phyloP scores from a whole-genome alignment of 2,329 filamentous ascomycete genomes.

The Neobulgaria alba region DNA sequence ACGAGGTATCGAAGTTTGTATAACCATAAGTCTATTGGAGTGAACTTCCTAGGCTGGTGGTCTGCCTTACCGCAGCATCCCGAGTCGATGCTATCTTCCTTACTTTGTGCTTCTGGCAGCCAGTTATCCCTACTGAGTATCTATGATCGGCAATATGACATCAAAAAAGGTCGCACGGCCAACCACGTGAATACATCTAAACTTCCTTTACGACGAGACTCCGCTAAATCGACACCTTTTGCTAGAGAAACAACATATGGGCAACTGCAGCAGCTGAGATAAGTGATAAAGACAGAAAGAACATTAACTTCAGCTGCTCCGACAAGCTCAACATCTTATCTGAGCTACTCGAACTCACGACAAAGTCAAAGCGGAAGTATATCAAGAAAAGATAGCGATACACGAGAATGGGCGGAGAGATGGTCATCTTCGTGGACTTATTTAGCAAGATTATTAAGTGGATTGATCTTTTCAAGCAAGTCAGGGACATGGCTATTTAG shows the following conservation, averaged over 20 bases:
- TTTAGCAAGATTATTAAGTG: too few relatives aligned
- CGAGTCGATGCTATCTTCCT: not conserved
- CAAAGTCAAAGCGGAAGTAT: slow-evolving; percentile 4
- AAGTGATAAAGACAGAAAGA: slow-evolving; percentile 8
- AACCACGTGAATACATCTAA: not conserved
- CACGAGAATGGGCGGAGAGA: slow-evolving; percentile 4
- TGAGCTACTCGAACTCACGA: slow-evolving; percentile 6
- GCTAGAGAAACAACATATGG: slow-evolving; percentile 6
- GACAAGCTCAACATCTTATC: slow-evolving; percentile 10
- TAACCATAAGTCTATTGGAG: too few relatives aligned
- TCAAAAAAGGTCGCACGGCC: not conserved
- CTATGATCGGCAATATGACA: not conserved
- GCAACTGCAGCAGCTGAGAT: slow-evolving; percentile 7
- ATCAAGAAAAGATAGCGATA: slow-evolving; percentile 9
- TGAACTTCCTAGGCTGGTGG: too few relatives aligned
- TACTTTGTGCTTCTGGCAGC: not conserved
- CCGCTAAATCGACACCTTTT: slow-evolving; percentile 2
- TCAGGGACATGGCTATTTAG: too few relatives aligned
- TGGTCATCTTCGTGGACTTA: too few relatives aligned
- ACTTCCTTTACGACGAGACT: slow-evolving; percentile 2
- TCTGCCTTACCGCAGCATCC: not conserved
- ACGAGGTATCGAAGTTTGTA: too few relatives aligned
- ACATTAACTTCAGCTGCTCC: slow-evolving; percentile 9
- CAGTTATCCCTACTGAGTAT: not conserved
- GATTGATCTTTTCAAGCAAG: too few relatives aligned